Percentiles rank a stretch among this genome's conserved stretches.
Conservation (phyloP, 805 yeast genomes). For the Brettanomyces naardenensis region DNA sequence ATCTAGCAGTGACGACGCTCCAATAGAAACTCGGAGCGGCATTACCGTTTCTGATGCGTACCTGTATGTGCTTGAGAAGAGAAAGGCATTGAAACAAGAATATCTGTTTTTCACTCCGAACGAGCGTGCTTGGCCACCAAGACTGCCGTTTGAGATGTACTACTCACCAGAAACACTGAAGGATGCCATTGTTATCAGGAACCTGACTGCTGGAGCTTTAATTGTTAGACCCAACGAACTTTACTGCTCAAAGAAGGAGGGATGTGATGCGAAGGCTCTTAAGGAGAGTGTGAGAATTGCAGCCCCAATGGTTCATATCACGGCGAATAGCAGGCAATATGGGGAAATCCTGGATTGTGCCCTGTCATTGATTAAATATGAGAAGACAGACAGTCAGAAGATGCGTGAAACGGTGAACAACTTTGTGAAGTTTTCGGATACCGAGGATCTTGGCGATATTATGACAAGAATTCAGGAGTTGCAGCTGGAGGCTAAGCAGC, state of each 20-base stretch:
- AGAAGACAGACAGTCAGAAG: slow-evolving; percentile 30
- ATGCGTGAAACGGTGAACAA: slow-evolving; percentile 31
- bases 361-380: slow-evolving; percentile 33
- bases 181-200: slow-evolving; percentile 39
- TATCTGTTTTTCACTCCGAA: slow-evolving; percentile 26
- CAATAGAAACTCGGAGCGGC: slow-evolving; percentile 51
- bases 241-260: slow-evolving; percentile 29
- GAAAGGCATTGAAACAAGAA: slow-evolving; percentile 24
- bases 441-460: slow-evolving; percentile 18
- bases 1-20: slow-evolving; percentile 27
- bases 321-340: slow-evolving; percentile 53
- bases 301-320: slow-evolving; percentile 40
- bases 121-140: slow-evolving; percentile 52
- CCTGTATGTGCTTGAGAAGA: slow-evolving; percentile 40
- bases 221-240: slow-evolving; percentile 45
- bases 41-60: slow-evolving; percentile 49
- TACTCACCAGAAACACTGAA: slow-evolving; percentile 37
- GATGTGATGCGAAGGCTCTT: slow-evolving; percentile 9
- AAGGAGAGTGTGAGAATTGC: slow-evolving; percentile 17
- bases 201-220: slow-evolving; percentile 44
- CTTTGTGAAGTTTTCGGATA: slow-evolving; percentile 21
- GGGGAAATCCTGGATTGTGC: slow-evolving; percentile 41
- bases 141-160: slow-evolving; percentile 57
- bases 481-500: slow-evolving; percentile 18
- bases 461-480: slow-evolving; percentile 10